Conservation (phyloP, 805 yeast species). For the Starmerella sirachaensis region DNA sequence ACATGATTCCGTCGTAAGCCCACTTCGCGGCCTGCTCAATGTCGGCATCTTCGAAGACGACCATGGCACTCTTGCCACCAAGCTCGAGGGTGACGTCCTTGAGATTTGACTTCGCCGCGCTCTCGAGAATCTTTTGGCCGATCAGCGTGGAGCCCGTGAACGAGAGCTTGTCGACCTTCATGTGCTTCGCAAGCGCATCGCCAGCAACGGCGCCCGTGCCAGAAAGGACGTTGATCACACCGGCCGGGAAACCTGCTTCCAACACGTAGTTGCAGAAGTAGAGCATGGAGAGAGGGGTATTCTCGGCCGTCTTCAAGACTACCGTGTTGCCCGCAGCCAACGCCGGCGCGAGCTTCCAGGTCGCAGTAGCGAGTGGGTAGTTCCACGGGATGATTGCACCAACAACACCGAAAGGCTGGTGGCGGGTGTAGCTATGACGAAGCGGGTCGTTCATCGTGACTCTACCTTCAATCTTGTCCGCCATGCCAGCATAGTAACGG, state of each 20-base stretch:
- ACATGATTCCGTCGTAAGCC: conserved; percentile 73
- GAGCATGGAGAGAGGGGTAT: conserved; percentile 81
- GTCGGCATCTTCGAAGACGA: conserved; percentile 78
- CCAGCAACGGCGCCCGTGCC: conserved; percentile 85
- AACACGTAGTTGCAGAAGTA: conserved; percentile 55
- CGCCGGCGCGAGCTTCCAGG: conserved; percentile 93
- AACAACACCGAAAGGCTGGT: conserved; percentile 89
- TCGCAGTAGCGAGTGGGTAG: conserved; percentile 85
- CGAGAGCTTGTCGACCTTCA: conserved; percentile 75
- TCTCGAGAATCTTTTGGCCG: conserved; percentile 71
- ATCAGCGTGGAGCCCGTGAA: conserved; percentile 92
- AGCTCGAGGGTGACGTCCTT: conserved; percentile 89
- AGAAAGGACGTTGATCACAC: conserved; percentile 76
- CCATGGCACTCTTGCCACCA: conserved; percentile 93
- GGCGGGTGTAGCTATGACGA: conserved; percentile 66
- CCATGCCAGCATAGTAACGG: conserved; percentile 82
- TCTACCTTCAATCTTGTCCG: conserved; percentile 74
- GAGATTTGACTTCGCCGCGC: conserved; percentile 67
- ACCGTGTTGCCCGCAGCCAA: conserved; percentile 81
- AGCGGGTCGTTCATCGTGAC: conserved; percentile 60
- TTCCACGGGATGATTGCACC: conserved; percentile 97
- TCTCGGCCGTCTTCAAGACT: conserved; percentile 82
- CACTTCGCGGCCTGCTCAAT: conserved; percentile 61
- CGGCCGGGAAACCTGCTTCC: conserved; percentile 84
- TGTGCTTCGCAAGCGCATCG: conserved; percentile 64